Base-by-base conservation (phyloP, 768 basidiomycete species). In the Mycena amicta region DNA sequence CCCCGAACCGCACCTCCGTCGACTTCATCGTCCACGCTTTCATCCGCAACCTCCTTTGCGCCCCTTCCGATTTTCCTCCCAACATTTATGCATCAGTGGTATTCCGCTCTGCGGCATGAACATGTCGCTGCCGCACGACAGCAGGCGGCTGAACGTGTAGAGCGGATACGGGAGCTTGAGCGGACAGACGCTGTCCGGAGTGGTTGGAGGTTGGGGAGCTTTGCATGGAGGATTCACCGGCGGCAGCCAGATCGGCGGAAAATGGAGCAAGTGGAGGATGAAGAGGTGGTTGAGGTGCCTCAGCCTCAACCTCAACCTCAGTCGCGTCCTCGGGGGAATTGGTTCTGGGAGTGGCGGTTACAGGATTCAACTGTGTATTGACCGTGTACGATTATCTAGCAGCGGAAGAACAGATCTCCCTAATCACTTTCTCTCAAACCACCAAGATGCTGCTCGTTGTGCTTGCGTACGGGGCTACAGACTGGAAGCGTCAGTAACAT, bases 281-380 rank as follows among this genome's bases (percentile, higher is more conserved):
- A 68, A 2, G 63, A 68, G 40, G 59, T 67, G 41, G 63, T 67
- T 22, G 63, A 67, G 37, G 69, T 57, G 47, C 23, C 58, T 30
- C 26, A 51, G 18, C 53, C 52, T 49, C 53, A 61, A 22, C 20
- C 57, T 46, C 61, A 59, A 6, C 46, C 52, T 11, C 62, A 53
- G 8, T 66, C 56, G 47, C 65, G 61, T 20, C 67, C 71, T 1
- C 61, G 53, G 50, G 89, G 88, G 5, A 60, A 89, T 59, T 91
- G 85, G 86, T 90, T 89, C 87, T 92, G 90, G 89, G 88, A 80
- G 27, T 93, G 90, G 91, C 77, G 92, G 46, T 70, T 93, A 63
- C 83, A 87, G 63, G 92, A 93, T 66, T 83, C 89, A 60, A 92
- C 91, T 8, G 77, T 80, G 50, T 93, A 93, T 70, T 78, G 66